Base-by-base conservation (phyloP, 805 yeast species). In the Candida arabinofermentans region DNA sequence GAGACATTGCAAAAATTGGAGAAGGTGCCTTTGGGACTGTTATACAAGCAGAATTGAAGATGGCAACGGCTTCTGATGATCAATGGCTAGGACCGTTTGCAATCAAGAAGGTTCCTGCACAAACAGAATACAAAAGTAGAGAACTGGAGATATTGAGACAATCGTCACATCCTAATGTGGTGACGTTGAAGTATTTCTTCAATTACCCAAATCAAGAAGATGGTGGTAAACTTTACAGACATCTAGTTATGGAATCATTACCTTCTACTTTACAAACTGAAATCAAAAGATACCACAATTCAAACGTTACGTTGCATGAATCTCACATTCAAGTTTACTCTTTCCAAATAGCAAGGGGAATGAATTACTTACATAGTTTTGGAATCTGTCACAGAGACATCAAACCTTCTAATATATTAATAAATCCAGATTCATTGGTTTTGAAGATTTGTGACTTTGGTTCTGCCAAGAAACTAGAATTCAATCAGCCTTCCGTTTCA, bases 21-120 rank as follows among this genome's bases (percentile, higher is more conserved):
- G 87, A 85, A 62, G 95, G 95, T 32, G 93, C 93, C 5, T 86
- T 86, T 57, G 95, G 95, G 29, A 83, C 87, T 2, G 95, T 86
- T 8, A 81, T 83, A 12, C 89, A 84, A 57, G 91, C 93, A 1
- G 76, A 77, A 48, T 65, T 59, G 52, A 55, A 48, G 45, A 53
- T 51, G 45, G 61, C 60, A 13, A 46, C 48, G 14, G 52, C 49
- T 33, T 29, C 32, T 41, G 57, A 46, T 16, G 59, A 54, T 35
- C 62, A 61, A 24, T 81, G 87, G 86, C 65, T 79, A 30, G 95
- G 95, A 1, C 95, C 95, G 0, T 86, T 76, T 67, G 93, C 93
- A 17, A 84, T 86, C 44, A 86, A 86, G 55, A 75, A 87, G 51
- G 93, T 85, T 1, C 90, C 91, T 21, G 91, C 93, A 1, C 93